Evolutionary conservation across 495 filamentous ascomycete species (phyloP).

Genomic region (Trichoderma orchidacearum): DNA sequence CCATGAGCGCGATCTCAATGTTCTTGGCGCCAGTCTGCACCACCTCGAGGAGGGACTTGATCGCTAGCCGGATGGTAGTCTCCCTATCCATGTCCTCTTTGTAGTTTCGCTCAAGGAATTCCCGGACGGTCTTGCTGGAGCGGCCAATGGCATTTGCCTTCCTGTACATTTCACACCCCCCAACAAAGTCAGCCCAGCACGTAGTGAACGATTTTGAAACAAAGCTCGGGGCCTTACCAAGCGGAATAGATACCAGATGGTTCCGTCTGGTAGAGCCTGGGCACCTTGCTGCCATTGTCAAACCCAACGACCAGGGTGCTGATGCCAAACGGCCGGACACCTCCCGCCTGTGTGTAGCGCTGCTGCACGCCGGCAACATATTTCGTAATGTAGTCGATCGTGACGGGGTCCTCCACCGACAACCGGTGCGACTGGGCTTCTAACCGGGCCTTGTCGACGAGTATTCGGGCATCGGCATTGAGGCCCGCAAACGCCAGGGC

Average conservation of each 20-base stretch:
- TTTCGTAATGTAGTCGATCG: slow-evolving; percentile 98
- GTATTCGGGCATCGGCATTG: slow-evolving; percentile 92
- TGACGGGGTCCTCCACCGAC: slow-evolving; percentile 95
- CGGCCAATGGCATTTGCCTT: slow-evolving; percentile 98
- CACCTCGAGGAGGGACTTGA: slow-evolving; percentile 95
- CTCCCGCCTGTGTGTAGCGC: slow-evolving; percentile 94
- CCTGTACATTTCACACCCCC: slow-evolving; percentile 34
- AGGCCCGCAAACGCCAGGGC: slow-evolving; percentile 94
- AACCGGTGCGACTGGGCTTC: slow-evolving; percentile 95
- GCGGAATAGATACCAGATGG: slow-evolving; percentile 97
- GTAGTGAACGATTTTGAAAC: background rate
- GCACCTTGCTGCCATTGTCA: slow-evolving; percentile 74
- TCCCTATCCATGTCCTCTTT: slow-evolving; percentile 93
- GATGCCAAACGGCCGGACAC: slow-evolving; percentile 93
- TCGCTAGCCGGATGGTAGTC: slow-evolving; percentile 89
- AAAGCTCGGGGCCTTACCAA: slow-evolving; percentile 52
- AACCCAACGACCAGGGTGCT: slow-evolving; percentile 96
- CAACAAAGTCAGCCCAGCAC: background rate
- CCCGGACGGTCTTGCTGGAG: slow-evolving; percentile 94
- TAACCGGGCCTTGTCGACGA: slow-evolving; percentile 92
- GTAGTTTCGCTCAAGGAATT: slow-evolving; percentile 97
- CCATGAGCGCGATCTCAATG: slow-evolving; percentile 98
- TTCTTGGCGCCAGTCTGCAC: slow-evolving; percentile 99
- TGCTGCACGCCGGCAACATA: slow-evolving; percentile 96
- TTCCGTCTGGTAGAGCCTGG: slow-evolving; percentile 92